Conservation (phyloP, 495 filamentous ascomycete genomes). For the Staphylotrichum tortipilum region DNA sequence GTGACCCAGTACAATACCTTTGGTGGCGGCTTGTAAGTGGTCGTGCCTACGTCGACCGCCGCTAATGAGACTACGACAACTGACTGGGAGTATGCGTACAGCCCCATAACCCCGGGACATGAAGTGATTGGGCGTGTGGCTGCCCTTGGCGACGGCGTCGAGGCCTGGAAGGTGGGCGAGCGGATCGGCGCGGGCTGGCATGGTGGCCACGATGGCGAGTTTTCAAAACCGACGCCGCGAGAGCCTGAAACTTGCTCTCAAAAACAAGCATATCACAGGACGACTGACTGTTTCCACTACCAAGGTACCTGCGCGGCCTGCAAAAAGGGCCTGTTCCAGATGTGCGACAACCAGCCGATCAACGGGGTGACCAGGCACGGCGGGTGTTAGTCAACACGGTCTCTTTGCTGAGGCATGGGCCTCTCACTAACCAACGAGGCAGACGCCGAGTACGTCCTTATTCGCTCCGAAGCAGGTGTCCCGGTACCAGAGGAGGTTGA, state of each 20-base stretch:
- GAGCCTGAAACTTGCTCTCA: no score
- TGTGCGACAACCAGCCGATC: constrained; percentile 42
- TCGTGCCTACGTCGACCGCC: no score
- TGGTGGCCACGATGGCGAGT: constrained; percentile 25
- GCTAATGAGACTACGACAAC: no score
- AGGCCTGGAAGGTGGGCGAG: constrained; percentile 36
- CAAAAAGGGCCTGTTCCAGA: constrained; percentile 42
- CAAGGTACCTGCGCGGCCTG: constrained; percentile 42
- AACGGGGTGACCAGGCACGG: constrained; percentile 48
- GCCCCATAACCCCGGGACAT: constrained; percentile 41
- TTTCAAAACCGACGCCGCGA: neutral
- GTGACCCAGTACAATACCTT: constrained; percentile 65
- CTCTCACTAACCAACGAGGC: neutral
- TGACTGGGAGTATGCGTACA: neutral
- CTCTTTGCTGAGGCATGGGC: neutral
- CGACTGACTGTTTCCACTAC: constrained; percentile 31
- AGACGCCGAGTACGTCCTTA: constrained; percentile 54
- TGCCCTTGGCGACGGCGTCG: constrained; percentile 54
- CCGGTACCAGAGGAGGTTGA: constrained; percentile 49
- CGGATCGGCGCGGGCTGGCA: constrained; percentile 36
- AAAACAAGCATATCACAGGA: no score
- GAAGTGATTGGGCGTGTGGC: constrained; percentile 44
- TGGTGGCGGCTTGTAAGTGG: constrained; percentile 53
- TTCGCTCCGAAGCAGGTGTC: constrained; percentile 56
- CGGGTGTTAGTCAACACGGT: constrained; percentile 41